Base-by-base conservation (phyloP, 257 asterid species). In the Sherardia arvensis region DNA sequence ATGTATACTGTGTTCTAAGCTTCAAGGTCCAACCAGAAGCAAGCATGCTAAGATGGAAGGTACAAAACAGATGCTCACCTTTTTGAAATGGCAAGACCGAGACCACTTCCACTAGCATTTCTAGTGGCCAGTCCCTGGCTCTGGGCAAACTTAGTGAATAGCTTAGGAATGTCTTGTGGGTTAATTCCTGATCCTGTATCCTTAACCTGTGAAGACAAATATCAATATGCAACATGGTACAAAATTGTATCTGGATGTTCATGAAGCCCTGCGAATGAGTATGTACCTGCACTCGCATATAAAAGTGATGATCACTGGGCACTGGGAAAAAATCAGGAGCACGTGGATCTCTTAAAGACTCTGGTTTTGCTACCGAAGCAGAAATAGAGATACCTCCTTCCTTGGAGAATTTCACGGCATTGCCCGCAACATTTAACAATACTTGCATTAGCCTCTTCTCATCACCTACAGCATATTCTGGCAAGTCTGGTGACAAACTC, bases 371-470 rank as follows among this genome's bases (percentile, higher is more conserved):
- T 69, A 82, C 79, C 70, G 72, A 77, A 58, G 96, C 97, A 66
- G 91, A 67, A 66, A 93, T 72, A 3, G 95, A 83, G 61, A 90
- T 69, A 26, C 95, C 82, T 23, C 99, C 99, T 70, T 90, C 96
- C 77, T 81, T 90, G 9, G 97, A 78, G 84, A 93, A 93, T 74
- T 93, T 93, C 67, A 90, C 94, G 47, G 99, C 99, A 78, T 93
- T 93, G 53, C 99, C 99, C 61, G 84, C 82, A 60, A 93, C 85
- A 71, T 93, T 93, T 59, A 93, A 69, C 61, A 93, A 79, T 57
- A 87, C 79, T 78, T 90, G 99, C 95, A 87, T 84, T 15, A 93
- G 78, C 74, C 99, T 76, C 70, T 90, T 90, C 74, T 90, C 99
- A 76, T 93, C 99, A 60, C 99, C 97, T 65, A 83, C 62, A 29